Percentiles rank a stretch among this genome's conserved stretches.
Evolutionary conservation across 1,284 basidiomycete species (phyloP).

Genomic region (Leucoagaricus sp.): DNA sequence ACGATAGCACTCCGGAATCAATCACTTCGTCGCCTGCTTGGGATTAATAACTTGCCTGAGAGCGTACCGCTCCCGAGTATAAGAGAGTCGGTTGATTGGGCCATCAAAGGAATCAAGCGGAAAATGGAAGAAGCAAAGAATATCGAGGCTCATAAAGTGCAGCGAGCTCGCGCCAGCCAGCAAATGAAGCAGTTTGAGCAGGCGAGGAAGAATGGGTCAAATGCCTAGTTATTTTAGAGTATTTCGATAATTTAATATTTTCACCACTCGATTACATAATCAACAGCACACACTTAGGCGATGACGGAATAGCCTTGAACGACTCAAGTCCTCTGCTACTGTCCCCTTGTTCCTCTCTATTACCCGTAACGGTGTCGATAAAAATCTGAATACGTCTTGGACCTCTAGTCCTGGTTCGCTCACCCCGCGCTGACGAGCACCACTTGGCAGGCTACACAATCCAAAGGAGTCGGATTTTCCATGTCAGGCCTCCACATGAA

Average conservation of each 20-base stretch:
- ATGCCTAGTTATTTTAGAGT: background rate
- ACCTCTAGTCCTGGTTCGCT: background rate
- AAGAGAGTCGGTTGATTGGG: slow-evolving; percentile 26
- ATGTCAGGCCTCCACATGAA: slow-evolving; percentile 5
- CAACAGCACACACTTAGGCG: background rate
- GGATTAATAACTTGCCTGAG: slow-evolving; percentile 46
- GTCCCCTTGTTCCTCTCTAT: no score
- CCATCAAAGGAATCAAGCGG: slow-evolving; percentile 24
- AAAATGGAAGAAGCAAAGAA: slow-evolving; percentile 18
- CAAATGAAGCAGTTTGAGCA: slow-evolving; percentile 12
- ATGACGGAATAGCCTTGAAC: background rate
- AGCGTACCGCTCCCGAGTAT: slow-evolving; percentile 30
- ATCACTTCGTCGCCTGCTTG: slow-evolving; percentile 45
- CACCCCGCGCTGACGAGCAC: background rate
- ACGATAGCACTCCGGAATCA: slow-evolving; percentile 48
- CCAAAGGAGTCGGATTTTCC: background rate
- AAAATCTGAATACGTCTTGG: no score
- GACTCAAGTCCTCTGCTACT: no score
- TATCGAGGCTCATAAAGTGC: background rate
- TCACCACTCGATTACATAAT: background rate
- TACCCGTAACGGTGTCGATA: no score
- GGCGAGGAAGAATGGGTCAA: slow-evolving; percentile 6
- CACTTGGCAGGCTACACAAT: no score
- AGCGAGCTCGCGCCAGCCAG: slow-evolving; percentile 12
- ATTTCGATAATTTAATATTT: background rate